These are phyloP conservation scores for Macrotyloma uniflorum DNA, from an alignment of 306 rosid genomes.

Conservation along the genomic window DNA sequence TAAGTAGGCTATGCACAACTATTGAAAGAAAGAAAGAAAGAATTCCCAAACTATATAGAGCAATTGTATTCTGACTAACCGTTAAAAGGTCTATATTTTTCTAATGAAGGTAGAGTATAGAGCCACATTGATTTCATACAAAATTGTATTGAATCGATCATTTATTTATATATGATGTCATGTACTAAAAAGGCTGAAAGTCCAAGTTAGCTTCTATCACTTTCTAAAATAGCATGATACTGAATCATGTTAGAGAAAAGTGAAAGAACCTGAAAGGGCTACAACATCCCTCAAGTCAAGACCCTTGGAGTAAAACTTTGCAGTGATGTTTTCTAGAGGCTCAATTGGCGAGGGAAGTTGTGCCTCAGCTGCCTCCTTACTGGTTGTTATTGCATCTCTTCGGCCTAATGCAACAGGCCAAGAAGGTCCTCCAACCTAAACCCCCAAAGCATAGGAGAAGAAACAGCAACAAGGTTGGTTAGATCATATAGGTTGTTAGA, in stretches of 20 bases:
- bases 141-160: not conserved
- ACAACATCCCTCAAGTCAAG: slow-evolving; percentile 68
- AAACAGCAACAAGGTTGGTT: not conserved
- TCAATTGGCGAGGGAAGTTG: slow-evolving; percentile 72
- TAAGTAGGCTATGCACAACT: not conserved
- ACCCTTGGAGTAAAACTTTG: slow-evolving; percentile 72
- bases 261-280: slow-evolving; percentile 67
- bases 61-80: not conserved
- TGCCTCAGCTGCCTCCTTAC: slow-evolving; percentile 44
- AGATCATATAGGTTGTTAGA: not conserved
- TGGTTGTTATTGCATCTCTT: slow-evolving; percentile 61
- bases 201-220: not conserved
- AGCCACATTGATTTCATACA: not conserved
- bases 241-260: not conserved
- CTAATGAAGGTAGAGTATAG: not conserved
- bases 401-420: slow-evolving; percentile 71
- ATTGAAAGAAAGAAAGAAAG: not conserved
- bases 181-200: not conserved
- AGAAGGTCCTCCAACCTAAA: slow-evolving; percentile 61
- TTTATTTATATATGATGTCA: not conserved
- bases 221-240: not conserved
- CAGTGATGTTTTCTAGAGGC: slow-evolving; percentile 54
- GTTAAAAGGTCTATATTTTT: not conserved
- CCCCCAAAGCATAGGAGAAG: not conserved
- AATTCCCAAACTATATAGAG: not conserved